phyloP scores from a whole-genome alignment of 495 filamentous ascomycete species.

The Aspergillus nanangensis region DNA sequence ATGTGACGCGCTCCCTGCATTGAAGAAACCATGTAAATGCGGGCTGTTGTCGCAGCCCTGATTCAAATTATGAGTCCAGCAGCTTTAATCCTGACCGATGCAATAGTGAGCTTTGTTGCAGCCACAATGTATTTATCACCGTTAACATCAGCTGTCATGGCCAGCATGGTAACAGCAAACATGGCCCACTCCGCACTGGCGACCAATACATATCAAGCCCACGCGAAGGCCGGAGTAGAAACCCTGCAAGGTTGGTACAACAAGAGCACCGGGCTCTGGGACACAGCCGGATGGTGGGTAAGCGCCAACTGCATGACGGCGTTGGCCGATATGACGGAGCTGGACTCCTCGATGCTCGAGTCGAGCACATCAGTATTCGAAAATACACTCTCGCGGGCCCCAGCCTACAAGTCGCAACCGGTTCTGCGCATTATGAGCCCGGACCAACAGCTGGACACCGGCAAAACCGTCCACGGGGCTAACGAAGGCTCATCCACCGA shows the following conservation, averaged over 20 bases:
- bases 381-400: constrained; percentile 31
- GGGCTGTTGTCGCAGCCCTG: too few relatives aligned
- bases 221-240: constrained; percentile 38
- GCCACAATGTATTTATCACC: too few relatives aligned
- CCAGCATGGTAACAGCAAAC: too few relatives aligned
- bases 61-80: too few relatives aligned
- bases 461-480: constrained; percentile 13
- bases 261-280: constrained; percentile 55
- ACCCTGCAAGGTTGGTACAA: constrained; percentile 64
- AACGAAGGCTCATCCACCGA: constrained; percentile 24
- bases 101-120: too few relatives aligned
- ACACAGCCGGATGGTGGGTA: constrained; percentile 73
- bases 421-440: constrained; percentile 9
- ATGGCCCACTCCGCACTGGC: too few relatives aligned
- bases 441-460: constrained; percentile 2
- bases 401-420: constrained; percentile 22
- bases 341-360: constrained; percentile 27
- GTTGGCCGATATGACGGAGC: constrained; percentile 55
- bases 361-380: constrained; percentile 34
- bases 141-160: too few relatives aligned
- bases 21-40: too few relatives aligned
- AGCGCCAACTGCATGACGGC: constrained; percentile 64
- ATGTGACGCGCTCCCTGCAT: too few relatives aligned
- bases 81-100: too few relatives aligned
- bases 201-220: not conserved